Base-by-base conservation (phyloP, 345 rosid species). In the Ceriops tagal region DNA sequence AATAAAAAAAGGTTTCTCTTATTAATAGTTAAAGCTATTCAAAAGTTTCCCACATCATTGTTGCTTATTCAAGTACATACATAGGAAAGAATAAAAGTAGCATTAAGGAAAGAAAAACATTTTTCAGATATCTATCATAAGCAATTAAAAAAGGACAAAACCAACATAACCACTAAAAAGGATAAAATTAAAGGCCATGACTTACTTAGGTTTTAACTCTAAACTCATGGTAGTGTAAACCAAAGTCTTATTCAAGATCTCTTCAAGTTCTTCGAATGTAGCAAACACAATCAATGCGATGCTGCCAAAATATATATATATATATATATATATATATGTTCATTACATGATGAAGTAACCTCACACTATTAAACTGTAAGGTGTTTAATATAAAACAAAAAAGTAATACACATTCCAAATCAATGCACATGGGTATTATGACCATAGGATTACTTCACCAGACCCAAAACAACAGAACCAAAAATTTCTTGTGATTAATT, bases 181-280 rank as follows among this genome's bases (percentile, higher is more conserved):
- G 21, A 21, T 26, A 26, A 3, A 39, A 57, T 20, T 5, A 19
- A 68, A 26, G 28, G 34, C 27, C 37, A 27, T 43, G 20, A 27
- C 32, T 69, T 60, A 69, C 72, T 61, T 69, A 16, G 66, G 47
- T 49, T 61, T 69, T 32, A 69, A 52, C 18, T 30, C 32, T 69
- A 61, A 49, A 69, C 31, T 28, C 10, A 58, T 56, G 20, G 58
- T 51, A 69, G 66, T 58, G 18, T 47, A 69, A 28, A 69, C 73
- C 22, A 69, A 60, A 47, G 0, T 51, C 51, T 61, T 39, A 66
- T 31, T 60, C 65, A 60, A 51, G 16, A 69, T 46, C 30, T 49
- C 58, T 59, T 49, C 34, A 49, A 49, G 59, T 47, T 30, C 59
- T n/a, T n/a, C n/a, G n/a, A n/a, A n/a, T n/a, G n/a, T n/a, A n/a